Conservation (phyloP, 2,329 filamentous ascomycete species). For the Aspergillus neotritici region DNA sequence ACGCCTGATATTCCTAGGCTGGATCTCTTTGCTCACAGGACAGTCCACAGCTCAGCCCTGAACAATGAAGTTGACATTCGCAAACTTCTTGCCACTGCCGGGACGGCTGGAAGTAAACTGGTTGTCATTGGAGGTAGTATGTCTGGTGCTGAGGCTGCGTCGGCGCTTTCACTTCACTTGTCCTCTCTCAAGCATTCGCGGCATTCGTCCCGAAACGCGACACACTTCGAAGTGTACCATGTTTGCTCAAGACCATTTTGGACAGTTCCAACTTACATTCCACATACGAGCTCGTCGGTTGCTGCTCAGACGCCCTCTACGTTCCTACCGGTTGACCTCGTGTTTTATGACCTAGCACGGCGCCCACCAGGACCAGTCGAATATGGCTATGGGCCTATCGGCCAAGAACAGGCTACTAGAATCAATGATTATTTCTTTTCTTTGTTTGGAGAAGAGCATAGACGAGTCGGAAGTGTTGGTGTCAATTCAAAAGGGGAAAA, state of each 20-base stretch:
- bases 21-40: constrained; percentile 38
- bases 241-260: constrained; percentile 65
- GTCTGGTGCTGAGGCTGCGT: constrained; percentile 73
- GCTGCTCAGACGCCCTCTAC: constrained; percentile 17
- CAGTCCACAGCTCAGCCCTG: constrained; percentile 65
- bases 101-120: constrained; percentile 52
- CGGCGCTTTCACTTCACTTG: constrained; percentile 64
- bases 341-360: constrained; percentile 63
- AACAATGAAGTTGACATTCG: constrained; percentile 44
- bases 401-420: constrained; percentile 50
- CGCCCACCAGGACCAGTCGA: constrained; percentile 53
- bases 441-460: constrained; percentile 44
- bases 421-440: constrained; percentile 47
- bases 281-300: constrained; percentile 21
- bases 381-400: constrained; percentile 61
- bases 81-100: constrained; percentile 4
- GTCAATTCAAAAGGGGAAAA: constrained; percentile 34
- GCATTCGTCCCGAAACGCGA: constrained; percentile 38
- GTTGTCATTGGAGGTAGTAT: constrained; percentile 75
- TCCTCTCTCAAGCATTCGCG: constrained; percentile 53
- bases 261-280: constrained; percentile 56
- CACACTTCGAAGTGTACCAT: constrained; percentile 54
- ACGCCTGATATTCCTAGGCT: constrained; percentile 43
- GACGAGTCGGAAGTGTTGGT: constrained; percentile 29
- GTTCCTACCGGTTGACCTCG: constrained; percentile 68